Percentiles rank a stretch among this genome's conserved stretches.
Evolutionary conservation across 352 stramenopile species (phyloP).

Genomic region (Phytophthora constricta): DNA sequence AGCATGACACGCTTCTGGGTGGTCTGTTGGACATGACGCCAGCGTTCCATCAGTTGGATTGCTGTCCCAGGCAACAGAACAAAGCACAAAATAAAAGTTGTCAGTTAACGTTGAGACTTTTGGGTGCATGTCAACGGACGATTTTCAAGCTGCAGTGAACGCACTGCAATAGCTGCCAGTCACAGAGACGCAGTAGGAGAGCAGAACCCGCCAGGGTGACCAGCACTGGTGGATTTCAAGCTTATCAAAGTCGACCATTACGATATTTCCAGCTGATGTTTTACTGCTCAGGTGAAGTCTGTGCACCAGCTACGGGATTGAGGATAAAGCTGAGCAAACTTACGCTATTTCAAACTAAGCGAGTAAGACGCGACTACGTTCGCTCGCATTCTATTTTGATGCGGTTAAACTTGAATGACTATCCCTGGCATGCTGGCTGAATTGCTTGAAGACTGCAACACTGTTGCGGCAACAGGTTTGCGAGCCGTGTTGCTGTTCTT

Average conservation of each 20-base stretch:
- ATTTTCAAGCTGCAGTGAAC: neutral
- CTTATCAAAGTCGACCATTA: neutral
- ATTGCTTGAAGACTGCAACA: too few species aligned
- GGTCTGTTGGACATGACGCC: conserved; percentile 28
- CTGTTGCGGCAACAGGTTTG: too few species aligned
- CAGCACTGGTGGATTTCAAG: conserved; percentile 33
- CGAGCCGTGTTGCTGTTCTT: too few species aligned
- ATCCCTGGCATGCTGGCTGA: too few species aligned
- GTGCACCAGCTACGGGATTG: too few species aligned
- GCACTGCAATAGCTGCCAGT: conserved; percentile 49
- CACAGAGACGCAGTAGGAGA: conserved; percentile 44
- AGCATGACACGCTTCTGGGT: conserved; percentile 38
- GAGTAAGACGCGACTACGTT: too few species aligned
- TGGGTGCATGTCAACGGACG: neutral
- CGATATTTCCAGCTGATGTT: too few species aligned
- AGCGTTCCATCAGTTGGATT: conserved; percentile 66
- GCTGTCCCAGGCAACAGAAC: conserved; percentile 21
- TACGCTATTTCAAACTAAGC: too few species aligned
- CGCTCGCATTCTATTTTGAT: too few species aligned
- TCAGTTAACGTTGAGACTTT: neutral
- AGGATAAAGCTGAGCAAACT: too few species aligned
- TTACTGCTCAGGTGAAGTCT: too few species aligned
- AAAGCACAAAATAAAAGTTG: neutral
- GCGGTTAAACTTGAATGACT: too few species aligned
- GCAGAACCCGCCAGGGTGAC: conserved; percentile 22